phyloP scores from a whole-genome alignment of 2,329 filamentous ascomycete species.

The Rugonectria rugulosa region DNA sequence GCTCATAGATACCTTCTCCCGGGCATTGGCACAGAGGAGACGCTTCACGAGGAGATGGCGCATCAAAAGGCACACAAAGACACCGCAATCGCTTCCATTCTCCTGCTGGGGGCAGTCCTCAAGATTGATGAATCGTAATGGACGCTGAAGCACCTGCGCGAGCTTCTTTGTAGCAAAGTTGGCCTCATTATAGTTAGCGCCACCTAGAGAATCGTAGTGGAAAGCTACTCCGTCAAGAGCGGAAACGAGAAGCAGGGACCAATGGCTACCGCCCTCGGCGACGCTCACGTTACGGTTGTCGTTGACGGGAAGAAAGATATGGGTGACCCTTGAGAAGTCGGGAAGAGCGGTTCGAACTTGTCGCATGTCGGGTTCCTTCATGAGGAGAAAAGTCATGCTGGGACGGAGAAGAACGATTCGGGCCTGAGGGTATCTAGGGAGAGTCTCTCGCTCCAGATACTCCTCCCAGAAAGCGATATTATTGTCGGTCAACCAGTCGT shows the following conservation, averaged over 20 bases:
- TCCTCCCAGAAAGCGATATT: conserved; percentile 99
- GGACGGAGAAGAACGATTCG: conserved; percentile 91
- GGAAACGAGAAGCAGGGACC: conserved; percentile 91
- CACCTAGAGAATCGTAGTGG: conserved; percentile 90
- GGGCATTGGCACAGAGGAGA: conserved; percentile 78
- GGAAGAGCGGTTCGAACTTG: conserved; percentile 74
- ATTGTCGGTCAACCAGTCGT: conserved; percentile 98
- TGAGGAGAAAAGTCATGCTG: conserved; percentile 90
- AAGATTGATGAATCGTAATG: conserved; percentile 80
- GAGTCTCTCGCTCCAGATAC: conserved; percentile 89
- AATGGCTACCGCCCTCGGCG: conserved; percentile 92
- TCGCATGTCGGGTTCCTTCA: conserved; percentile 71
- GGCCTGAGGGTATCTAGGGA: conserved; percentile 80
- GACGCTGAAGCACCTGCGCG: conserved; percentile 69
- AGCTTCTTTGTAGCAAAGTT: conserved; percentile 74
- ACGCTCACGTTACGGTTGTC: conserved; percentile 78
- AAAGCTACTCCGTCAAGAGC: conserved; percentile 91
- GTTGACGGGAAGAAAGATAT: conserved; percentile 96
- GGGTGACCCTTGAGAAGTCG: conserved; percentile 80
- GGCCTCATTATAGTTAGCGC: conserved; percentile 79
- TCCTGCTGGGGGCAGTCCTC: conserved; percentile 89
- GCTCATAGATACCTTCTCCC: conserved; percentile 93
- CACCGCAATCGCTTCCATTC: conserved; percentile 92
- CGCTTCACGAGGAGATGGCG: conserved; percentile 88
- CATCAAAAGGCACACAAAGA: conserved; percentile 97